Conservation (phyloP, 495 filamentous ascomycete species). For the Cenococcum geophilum region DNA sequence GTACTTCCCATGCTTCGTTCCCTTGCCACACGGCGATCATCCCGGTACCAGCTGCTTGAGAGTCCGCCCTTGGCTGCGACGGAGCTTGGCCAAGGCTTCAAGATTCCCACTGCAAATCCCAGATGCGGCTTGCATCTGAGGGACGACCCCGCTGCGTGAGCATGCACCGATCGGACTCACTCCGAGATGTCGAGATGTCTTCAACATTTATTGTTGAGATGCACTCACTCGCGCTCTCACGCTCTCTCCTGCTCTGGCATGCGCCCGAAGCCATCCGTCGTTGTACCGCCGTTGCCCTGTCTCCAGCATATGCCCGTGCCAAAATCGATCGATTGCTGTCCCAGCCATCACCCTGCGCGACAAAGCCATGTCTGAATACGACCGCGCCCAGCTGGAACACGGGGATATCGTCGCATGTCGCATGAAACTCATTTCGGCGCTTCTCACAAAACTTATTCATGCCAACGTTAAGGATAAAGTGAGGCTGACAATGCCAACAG, state of each 20-base stretch:
- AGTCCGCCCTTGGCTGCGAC: background rate
- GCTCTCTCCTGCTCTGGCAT: no score
- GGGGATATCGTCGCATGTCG: background rate
- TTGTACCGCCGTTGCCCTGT: background rate
- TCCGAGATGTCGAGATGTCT: background rate
- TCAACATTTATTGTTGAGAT: no score
- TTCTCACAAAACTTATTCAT: background rate
- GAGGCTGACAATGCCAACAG: background rate
- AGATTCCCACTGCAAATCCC: background rate
- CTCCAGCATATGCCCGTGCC: background rate
- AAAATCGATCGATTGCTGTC: background rate
- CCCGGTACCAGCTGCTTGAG: conserved; percentile 7
- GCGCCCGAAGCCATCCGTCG: no score
- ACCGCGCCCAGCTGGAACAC: background rate
- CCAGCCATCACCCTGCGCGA: background rate
- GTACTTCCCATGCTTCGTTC: conserved; percentile 1
- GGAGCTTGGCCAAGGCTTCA: no score
- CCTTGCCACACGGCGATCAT: conserved; percentile 16
- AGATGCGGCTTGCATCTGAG: background rate
- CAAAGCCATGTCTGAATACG: background rate
- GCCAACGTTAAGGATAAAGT: background rate
- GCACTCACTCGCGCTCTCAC: no score
- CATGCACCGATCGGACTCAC: background rate
- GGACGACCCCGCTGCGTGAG: background rate
- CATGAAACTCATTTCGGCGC: background rate